phyloP scores from a whole-genome alignment of 352 stramenopile species.

The Phytophthora tubulina region DNA sequence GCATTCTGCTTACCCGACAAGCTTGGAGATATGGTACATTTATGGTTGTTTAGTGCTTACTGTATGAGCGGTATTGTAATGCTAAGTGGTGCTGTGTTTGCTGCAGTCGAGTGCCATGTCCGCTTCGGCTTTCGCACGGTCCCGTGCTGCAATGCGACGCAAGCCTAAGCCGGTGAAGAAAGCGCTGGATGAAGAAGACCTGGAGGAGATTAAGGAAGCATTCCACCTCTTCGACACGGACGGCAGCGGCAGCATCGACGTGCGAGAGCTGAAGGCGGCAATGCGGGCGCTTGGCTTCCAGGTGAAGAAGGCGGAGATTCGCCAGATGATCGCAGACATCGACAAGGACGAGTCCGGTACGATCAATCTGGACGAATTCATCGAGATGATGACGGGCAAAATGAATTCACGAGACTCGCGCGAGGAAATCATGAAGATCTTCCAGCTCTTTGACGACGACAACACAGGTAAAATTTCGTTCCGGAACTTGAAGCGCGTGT shows the following conservation, averaged over 20 bases:
- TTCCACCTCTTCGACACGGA: slow-evolving; percentile 96
- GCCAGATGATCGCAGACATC: slow-evolving; percentile 94
- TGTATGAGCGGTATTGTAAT: background rate
- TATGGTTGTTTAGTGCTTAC: background rate
- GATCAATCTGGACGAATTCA: slow-evolving; percentile 94
- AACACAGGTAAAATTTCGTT: slow-evolving; percentile 96
- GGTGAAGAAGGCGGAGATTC: slow-evolving; percentile 94
- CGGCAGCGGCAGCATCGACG: slow-evolving; percentile 91
- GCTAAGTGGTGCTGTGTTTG: background rate
- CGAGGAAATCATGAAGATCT: slow-evolving; percentile 96
- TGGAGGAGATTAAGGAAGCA: slow-evolving; percentile 95
- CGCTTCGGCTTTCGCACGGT: slow-evolving; percentile 71
- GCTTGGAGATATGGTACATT: slow-evolving; percentile 28
- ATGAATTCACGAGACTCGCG: slow-evolving; percentile 92
- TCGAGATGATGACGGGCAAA: slow-evolving; percentile 96
- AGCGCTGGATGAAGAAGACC: slow-evolving; percentile 91
- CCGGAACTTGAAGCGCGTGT: slow-evolving; percentile 95
- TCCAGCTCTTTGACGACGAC: slow-evolving; percentile 96
- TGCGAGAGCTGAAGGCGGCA: slow-evolving; percentile 94
- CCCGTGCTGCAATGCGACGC: slow-evolving; percentile 62
- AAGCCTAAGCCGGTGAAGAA: slow-evolving; percentile 78
- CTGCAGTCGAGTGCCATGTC: slow-evolving; percentile 60
- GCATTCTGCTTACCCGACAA: slow-evolving; percentile 13
- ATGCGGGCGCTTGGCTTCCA: slow-evolving; percentile 96
- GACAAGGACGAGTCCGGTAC: slow-evolving; percentile 93